phyloP scores from a whole-genome alignment of 202 grass and related monocot genomes.

The Cymbopogon flexuosus region DNA sequence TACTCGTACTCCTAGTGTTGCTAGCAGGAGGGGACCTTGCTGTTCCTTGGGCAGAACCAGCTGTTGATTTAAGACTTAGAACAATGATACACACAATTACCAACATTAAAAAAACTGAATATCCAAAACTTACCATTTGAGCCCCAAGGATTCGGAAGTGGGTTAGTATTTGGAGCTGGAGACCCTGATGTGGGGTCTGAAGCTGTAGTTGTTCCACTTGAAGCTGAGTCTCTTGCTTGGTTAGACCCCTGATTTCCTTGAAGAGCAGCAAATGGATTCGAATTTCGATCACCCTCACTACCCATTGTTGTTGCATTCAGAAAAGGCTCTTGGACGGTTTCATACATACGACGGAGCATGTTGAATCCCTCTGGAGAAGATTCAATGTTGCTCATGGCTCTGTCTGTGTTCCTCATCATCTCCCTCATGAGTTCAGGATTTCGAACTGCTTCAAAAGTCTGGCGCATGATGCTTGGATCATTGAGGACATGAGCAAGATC shows the following conservation, averaged over 20 bases:
- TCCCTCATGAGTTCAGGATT: slow-evolving; percentile 97
- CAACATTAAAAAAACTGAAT: neutral
- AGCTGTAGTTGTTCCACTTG: slow-evolving; percentile 43
- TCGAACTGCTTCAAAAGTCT: slow-evolving; percentile 80
- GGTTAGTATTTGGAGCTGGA: slow-evolving; percentile 79
- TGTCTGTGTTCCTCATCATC: slow-evolving; percentile 98
- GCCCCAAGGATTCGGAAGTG: slow-evolving; percentile 88
- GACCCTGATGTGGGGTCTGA: slow-evolving; percentile 50
- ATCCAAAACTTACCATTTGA: slow-evolving; percentile 50
- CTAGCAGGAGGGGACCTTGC: slow-evolving; percentile 43
- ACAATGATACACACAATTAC: slow-evolving; percentile 10
- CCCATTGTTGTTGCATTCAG: slow-evolving; percentile 88
- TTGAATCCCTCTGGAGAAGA: slow-evolving; percentile 95
- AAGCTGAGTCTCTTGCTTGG: slow-evolving; percentile 33
- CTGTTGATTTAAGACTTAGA: slow-evolving; percentile 40
- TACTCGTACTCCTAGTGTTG: slow-evolving; percentile 35
- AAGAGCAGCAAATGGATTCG: slow-evolving; percentile 82
- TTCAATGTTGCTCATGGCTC: slow-evolving; percentile 99
- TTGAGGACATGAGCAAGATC: slow-evolving; percentile 95
- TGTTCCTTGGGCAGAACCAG: slow-evolving; percentile 42
- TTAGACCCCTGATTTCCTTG: slow-evolving; percentile 63
- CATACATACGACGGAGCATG: slow-evolving; percentile 98
- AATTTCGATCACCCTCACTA: slow-evolving; percentile 45
- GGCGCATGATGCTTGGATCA: slow-evolving; percentile 72
- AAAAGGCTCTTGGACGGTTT: slow-evolving; percentile 93